These are phyloP conservation scores for Clonostachys byssicola DNA, from an alignment of 2,329 filamentous ascomycete genomes.

Conservation along the genomic window DNA sequence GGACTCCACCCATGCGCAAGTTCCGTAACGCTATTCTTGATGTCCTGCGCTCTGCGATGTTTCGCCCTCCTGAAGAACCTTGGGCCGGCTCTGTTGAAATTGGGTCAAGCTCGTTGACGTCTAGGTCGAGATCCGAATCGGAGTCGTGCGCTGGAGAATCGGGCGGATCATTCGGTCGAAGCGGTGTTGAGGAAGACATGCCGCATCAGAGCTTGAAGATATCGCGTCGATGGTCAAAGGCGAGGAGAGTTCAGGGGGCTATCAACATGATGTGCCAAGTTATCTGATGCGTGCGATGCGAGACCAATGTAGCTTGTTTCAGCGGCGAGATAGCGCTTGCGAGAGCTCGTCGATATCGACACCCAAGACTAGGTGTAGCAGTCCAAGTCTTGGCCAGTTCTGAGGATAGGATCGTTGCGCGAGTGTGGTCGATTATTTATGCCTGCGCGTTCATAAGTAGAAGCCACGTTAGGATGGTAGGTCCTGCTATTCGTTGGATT, in stretches of 20 bases:
- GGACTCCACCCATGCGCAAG: conserved; percentile 61
- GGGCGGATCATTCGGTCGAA: conserved; percentile 51
- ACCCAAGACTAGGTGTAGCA: no score
- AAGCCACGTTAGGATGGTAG: no score
- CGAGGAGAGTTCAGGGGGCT: not conserved
- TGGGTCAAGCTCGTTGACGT: conserved; percentile 77
- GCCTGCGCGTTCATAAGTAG: no score
- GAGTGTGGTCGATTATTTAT: no score
- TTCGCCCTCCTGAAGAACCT: conserved; percentile 18
- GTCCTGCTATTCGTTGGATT: no score
- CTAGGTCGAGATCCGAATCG: conserved; percentile 69
- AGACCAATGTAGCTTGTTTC: no score
- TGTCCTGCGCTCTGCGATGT: conserved; percentile 35
- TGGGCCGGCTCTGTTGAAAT: conserved; percentile 29
- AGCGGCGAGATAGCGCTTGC: no score
- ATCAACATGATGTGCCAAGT: not conserved
- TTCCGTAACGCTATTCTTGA: conserved; percentile 67
- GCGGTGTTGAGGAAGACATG: conserved; percentile 52
- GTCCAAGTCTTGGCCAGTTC: no score
- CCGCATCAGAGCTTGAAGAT: conserved; percentile 22
- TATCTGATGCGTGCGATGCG: no score
- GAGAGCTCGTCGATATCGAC: no score
- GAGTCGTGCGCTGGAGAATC: conserved; percentile 65
- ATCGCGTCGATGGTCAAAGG: not conserved
- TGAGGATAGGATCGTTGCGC: no score